Evolutionary conservation across 495 filamentous ascomycete genomes (phyloP), one percentile per base, ranked within the genome.

Genomic region (Parathielavia appendiculata): DNA sequence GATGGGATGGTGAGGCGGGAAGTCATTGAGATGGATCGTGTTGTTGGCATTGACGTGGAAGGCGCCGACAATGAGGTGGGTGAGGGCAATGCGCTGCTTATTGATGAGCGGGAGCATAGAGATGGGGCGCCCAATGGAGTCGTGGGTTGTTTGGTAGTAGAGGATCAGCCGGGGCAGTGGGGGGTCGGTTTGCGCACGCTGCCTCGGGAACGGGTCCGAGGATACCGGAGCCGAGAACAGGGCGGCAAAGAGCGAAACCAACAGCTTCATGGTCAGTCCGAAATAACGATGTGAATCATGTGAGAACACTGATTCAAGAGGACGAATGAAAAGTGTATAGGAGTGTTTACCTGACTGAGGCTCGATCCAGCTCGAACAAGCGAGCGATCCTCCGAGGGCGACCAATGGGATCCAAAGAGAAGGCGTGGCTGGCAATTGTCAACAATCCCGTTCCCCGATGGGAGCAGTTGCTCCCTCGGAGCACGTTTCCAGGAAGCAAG

Each of bases 11-110:
- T 71, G 62, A 0, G 85, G 84, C 3, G 80, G 81, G 60, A 85
- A 77, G 73, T 93, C 82, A 65, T 95, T 95, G 50, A 91, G 80
- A n/a, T 82, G 85, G 64, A 91, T 79, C 14, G 73, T 73, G 36
- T 79, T 74, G 20, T 74, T 62, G 20, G 75, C 71, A 69, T 89
- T 79, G 64, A 93, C 72, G 69, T 93, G 90, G 51, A 93, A 78
- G 9, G 90, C 87, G 32, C 84, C 88, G 53, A 95, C 66, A 52
- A 90, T 88, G 35, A 91, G 69, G 65, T 93, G 89, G 0, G 89
- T 90, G 11, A 76, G 68, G 30, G 74, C 66, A 54, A 78, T 72
- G 44, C 63, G 60, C 45, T 83, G 70, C 22, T 80, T 78, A 3
- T 83, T 77, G 63, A 91, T 62, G 52, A 95, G 79, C 0, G 88